These are phyloP conservation scores for Cyclocybe cylindracea DNA, from an alignment of 768 basidiomycete genomes.

Conservation along the genomic window DNA sequence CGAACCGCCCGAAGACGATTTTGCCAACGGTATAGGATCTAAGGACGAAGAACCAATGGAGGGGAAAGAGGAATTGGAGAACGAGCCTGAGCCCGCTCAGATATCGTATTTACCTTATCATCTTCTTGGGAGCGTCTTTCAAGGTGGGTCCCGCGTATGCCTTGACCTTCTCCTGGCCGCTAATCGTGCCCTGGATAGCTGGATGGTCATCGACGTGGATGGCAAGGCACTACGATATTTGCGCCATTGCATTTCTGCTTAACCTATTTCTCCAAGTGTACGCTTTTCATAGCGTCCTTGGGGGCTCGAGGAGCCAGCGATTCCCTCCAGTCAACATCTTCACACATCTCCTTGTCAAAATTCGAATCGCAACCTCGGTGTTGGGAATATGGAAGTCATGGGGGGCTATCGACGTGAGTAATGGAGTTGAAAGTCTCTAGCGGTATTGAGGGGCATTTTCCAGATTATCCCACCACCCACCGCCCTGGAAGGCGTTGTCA, in stretches of 20 bases:
- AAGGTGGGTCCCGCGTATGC: neutral
- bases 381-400: slow-evolving; percentile 11
- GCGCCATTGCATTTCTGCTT: neutral
- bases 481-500: neutral
- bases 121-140: neutral
- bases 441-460: neutral
- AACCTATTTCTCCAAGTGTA: slow-evolving; percentile 5
- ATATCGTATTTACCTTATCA: slow-evolving; percentile 4
- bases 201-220: slow-evolving; percentile 1
- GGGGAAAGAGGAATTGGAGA: neutral
- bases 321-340: slow-evolving; percentile 7
- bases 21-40: neutral
- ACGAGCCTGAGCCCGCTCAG: neutral
- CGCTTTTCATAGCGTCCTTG: slow-evolving; percentile 6
- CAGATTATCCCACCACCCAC: slow-evolving; percentile 12
- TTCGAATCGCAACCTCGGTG: slow-evolving; percentile 5
- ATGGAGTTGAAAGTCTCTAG: neutral
- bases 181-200: neutral
- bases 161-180: neutral
- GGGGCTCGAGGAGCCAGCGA: slow-evolving; percentile 6
- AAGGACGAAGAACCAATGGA: neutral
- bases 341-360: slow-evolving; percentile 7
- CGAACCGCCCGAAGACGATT: neutral
- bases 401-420: slow-evolving; percentile 10
- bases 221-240: slow-evolving; percentile 9